phyloP scores from a whole-genome alignment of 2,329 filamentous ascomycete genomes.

The Sclerotinia subarctica region DNA sequence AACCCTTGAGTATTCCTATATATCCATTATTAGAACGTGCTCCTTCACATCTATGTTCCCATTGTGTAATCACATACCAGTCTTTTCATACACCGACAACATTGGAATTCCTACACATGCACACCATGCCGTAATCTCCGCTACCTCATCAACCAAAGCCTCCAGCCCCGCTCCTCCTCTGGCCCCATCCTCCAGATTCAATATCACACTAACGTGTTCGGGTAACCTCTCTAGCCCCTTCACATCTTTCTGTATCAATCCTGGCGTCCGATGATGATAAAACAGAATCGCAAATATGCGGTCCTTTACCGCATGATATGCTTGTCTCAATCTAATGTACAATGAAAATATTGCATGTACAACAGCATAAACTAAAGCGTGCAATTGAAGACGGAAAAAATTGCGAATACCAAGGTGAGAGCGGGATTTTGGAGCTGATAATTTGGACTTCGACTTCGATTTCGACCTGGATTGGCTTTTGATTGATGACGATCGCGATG shows the following conservation, averaged over 20 bases:
- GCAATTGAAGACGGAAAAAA: constrained; percentile 60
- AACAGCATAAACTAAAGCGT: constrained; percentile 64
- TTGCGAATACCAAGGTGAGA: constrained; percentile 55
- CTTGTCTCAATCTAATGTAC: constrained; percentile 77
- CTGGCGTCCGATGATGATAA: constrained; percentile 93
- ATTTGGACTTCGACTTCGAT: constrained; percentile 33
- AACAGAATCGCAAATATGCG: constrained; percentile 78
- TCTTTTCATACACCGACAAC: constrained; percentile 89
- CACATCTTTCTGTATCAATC: constrained; percentile 87
- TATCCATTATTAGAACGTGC: constrained; percentile 24
- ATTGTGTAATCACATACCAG: constrained; percentile 55
- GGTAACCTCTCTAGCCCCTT: constrained; percentile 70
- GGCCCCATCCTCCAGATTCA: constrained; percentile 69
- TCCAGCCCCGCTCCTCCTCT: constrained; percentile 73
- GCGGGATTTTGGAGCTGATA: constrained; percentile 24
- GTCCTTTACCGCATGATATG: constrained; percentile 74
- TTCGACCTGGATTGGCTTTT: constrained; percentile 18
- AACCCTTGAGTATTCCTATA: constrained; percentile 80
- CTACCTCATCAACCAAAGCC: constrained; percentile 81
- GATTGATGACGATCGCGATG: constrained; percentile 25
- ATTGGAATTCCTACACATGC: constrained; percentile 82
- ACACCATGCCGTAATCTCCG: constrained; percentile 91
- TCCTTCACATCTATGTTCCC: background rate
- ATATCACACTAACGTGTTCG: constrained; percentile 80
- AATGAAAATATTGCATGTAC: constrained; percentile 83